Conservation (phyloP, 805 yeast species). For the Candida namnaoensis region DNA sequence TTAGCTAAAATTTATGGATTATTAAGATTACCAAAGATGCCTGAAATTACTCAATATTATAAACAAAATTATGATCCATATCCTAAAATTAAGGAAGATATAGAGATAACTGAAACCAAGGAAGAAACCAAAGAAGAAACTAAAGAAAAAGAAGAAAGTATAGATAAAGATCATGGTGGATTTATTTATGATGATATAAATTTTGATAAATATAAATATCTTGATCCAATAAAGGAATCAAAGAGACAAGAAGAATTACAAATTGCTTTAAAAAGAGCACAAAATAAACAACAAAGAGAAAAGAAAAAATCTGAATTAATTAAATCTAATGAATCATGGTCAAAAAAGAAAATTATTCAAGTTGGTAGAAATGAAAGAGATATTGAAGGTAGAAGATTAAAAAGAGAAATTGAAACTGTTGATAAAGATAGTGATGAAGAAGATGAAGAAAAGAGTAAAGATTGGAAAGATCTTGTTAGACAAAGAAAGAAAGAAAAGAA, state of each 20-base stretch:
- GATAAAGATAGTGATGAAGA: constrained; percentile 40
- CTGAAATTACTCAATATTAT: constrained; percentile 59
- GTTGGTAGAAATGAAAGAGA: constrained; percentile 53
- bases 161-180: constrained; percentile 38
- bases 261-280: constrained; percentile 26
- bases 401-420: constrained; percentile 52
- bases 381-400: constrained; percentile 58
- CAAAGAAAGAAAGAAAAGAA: constrained; percentile 53
- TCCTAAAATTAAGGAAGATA: neutral
- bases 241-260: constrained; percentile 51
- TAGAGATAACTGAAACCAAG: too few species aligned
- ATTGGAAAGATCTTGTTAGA: constrained; percentile 83
- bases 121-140: too few species aligned
- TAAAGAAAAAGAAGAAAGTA: constrained; percentile 1
- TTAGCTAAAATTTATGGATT: constrained; percentile 74
- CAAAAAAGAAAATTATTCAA: constrained; percentile 35
- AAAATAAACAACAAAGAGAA: constrained; percentile 21
- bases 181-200: constrained; percentile 62
- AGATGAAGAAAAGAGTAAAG: constrained; percentile 43
- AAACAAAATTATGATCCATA: constrained; percentile 40
- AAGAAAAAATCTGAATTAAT: constrained; percentile 18
- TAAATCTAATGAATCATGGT: constrained; percentile 15
- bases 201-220: constrained; percentile 58
- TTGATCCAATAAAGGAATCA: constrained; percentile 56
- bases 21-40: constrained; percentile 87